Conservation (phyloP, 257 asterid species). For the Solanum ahanhuiri region DNA sequence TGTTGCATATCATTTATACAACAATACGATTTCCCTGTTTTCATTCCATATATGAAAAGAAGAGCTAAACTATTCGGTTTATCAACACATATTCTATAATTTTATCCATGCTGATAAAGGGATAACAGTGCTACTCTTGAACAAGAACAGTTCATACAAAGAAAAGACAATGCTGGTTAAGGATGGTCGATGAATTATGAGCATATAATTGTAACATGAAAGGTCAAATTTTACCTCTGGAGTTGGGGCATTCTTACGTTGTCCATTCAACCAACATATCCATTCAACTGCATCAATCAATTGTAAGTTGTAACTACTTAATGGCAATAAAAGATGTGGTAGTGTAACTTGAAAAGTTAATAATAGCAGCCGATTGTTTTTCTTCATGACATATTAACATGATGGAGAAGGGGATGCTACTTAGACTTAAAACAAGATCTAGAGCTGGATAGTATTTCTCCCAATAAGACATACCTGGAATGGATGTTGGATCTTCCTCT, state of each 20-base stretch:
- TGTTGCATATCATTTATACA: background rate
- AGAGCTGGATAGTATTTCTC: background rate
- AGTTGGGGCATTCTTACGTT: slow-evolving; percentile 82
- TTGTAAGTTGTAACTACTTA: slow-evolving; percentile 15
- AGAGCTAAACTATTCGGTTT: background rate
- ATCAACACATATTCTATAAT: background rate
- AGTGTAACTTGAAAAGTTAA: background rate
- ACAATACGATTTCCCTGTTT: background rate
- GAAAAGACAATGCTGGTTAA: background rate
- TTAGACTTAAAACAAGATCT: background rate
- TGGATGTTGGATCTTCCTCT: slow-evolving; percentile 76
- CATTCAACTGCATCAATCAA: slow-evolving; percentile 75
- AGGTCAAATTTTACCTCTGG: slow-evolving; percentile 48
- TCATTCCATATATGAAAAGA: background rate
- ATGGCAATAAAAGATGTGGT: background rate
- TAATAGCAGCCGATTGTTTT: background rate
- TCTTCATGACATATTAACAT: background rate
- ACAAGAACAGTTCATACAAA: background rate
- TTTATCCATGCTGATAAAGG: background rate
- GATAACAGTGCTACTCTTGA: background rate
- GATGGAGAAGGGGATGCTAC: background rate
- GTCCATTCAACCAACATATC: slow-evolving; percentile 99
- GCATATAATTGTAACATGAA: background rate
- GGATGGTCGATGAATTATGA: background rate
- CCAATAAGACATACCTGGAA: slow-evolving; percentile 53